Base-by-base conservation (phyloP, 2,329 filamentous ascomycete species). In the Colletotrichum gigasporum region DNA sequence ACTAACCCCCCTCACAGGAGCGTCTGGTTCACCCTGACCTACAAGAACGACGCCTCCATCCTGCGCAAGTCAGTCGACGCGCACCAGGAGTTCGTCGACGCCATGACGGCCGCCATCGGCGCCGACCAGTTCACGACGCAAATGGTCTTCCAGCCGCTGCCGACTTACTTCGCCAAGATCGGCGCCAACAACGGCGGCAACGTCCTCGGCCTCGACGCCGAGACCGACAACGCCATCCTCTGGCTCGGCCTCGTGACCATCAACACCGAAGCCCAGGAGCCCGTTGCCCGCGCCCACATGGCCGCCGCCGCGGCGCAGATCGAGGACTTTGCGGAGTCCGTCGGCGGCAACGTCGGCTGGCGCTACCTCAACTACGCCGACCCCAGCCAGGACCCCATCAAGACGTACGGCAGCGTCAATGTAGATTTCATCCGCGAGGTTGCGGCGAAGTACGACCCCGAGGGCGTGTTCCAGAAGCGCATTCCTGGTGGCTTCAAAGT, bases 321-420 rank as follows among this genome's bases (percentile, higher is more conserved):
- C 12, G 41, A 53, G 16, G 59, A 56, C 5, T 66, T 64, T 30
- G 58, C 64, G 8, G n/a, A 18, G 10, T 57, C 64, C 4, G 44
- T 62, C 18, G 39, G 53, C 41, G 62, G 44, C 12, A 56, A 65
- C 30, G 77, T 16, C 76, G 72, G 3, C 51, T 86, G 83, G 51
- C 79, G 82, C 24, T 83, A 80, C 65, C 70, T 82, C 34, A 82
- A 83, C 68, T 82, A 83, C 45, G 78, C 78, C 3, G 72, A 75
- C 32, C 60, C 67, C 5, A 71, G 69, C 24, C 78, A 82, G 68
- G 69, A 77, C 45, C 74, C 77, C 0, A 67, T 81, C 14, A 52
- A 56, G 7, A 69, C 71, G 2, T 82, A 80, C 60, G 79, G 79
- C 2, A 55, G 66, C 5, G 69, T 71, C 7, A 80, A 77, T 34